Evolutionary conservation across 2,329 filamentous ascomycete genomes (phyloP).

Genomic region (Gyromitra esculenta): DNA sequence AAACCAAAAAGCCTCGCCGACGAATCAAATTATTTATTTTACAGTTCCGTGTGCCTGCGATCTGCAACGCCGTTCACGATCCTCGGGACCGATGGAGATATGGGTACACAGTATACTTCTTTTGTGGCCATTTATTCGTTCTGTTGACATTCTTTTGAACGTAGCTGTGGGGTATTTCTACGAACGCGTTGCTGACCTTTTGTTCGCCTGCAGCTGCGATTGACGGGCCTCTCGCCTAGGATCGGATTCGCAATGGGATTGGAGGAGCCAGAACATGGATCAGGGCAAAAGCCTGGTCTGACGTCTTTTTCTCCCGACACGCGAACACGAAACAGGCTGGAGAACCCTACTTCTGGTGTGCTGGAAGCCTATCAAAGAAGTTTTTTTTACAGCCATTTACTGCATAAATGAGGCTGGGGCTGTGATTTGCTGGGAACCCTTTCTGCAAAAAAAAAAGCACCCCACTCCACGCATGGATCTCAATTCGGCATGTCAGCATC

Average conservation of each 20-base stretch:
- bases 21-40: slow-evolving; percentile 24
- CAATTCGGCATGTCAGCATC: slow-evolving; percentile 48
- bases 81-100: slow-evolving; percentile 51
- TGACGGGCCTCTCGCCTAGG: slow-evolving; percentile 35
- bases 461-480: slow-evolving; percentile 51
- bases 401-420: slow-evolving; percentile 33
- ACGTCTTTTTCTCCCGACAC: slow-evolving; percentile 44
- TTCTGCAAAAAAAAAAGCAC: slow-evolving; percentile 36
- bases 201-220: slow-evolving; percentile 28
- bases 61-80: slow-evolving; percentile 52
- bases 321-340: slow-evolving; percentile 44
- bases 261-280: slow-evolving; percentile 23
- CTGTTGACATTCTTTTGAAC: slow-evolving; percentile 34
- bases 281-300: slow-evolving; percentile 42
- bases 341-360: slow-evolving; percentile 30
- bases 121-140: slow-evolving; percentile 35
- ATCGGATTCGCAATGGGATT: slow-evolving; percentile 29
- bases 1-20: not conserved
- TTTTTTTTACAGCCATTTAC: slow-evolving; percentile 19
- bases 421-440: slow-evolving; percentile 40
- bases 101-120: slow-evolving; percentile 20
- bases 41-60: slow-evolving; percentile 44
- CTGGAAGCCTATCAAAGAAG: slow-evolving; percentile 40
- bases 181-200: slow-evolving; percentile 13
- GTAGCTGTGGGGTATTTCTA: slow-evolving; percentile 42